These are phyloP conservation scores for Porcisia hertigi DNA, from an alignment of 208 protist genomes.

Conservation along the genomic window DNA sequence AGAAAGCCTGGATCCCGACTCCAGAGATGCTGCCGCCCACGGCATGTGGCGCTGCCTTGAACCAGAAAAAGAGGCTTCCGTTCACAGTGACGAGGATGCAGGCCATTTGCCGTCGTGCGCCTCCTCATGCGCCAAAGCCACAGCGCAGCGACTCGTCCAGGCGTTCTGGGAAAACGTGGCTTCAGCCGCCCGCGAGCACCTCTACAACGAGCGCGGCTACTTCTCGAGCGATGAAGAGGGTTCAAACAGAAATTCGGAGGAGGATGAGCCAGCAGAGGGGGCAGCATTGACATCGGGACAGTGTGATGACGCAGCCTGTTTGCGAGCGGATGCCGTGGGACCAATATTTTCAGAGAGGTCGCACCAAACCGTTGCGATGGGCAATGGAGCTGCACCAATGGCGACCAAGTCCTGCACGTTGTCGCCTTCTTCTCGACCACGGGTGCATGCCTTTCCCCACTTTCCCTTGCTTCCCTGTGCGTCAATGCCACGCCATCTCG, in stretches of 20 bases:
- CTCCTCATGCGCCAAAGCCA: constrained; percentile 1
- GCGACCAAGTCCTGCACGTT: not conserved
- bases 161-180: constrained; percentile 27
- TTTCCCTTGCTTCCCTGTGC: not conserved
- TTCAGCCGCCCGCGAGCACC: not conserved
- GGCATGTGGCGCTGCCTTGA: constrained; percentile 22
- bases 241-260: not conserved
- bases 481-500: not conserved
- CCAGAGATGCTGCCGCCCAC: not conserved
- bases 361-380: not conserved
- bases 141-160: constrained; percentile 10
- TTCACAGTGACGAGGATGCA: not conserved
- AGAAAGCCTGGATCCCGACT: not conserved
- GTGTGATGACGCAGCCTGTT: not conserved
- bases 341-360: not conserved
- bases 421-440: not conserved
- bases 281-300: not conserved
- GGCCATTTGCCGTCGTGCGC: not conserved
- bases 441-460: not conserved
- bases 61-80: not conserved
- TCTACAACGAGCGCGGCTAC: not conserved
- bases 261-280: not conserved
- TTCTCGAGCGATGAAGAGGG: not conserved
- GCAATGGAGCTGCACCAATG: not conserved
- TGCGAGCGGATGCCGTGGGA: not conserved